Conservation (phyloP, 768 basidiomycete genomes). For the Tricholoma matsutake region DNA sequence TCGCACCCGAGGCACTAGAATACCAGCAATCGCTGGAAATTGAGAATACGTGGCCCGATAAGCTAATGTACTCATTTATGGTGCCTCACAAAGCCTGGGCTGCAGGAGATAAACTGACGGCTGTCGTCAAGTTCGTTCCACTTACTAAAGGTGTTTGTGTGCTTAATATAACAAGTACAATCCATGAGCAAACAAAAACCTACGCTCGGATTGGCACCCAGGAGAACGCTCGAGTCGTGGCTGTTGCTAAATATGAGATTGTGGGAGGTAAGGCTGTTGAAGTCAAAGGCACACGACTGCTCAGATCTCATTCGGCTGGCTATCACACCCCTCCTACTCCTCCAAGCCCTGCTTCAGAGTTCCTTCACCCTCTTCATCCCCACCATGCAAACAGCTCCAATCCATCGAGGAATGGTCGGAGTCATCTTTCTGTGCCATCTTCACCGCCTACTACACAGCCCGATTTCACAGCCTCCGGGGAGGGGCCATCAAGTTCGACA, state of each 20-base stretch:
- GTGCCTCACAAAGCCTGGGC: conserved; percentile 96
- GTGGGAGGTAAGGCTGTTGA: conserved; percentile 52
- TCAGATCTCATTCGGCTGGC: conserved; percentile 9
- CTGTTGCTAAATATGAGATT: conserved; percentile 67
- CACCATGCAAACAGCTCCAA: conserved; percentile 5
- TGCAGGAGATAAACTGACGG: conserved; percentile 80
- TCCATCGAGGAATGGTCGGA: conserved; percentile 5
- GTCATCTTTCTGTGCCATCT: not conserved
- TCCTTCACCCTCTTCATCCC: not conserved
- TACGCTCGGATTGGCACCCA: conserved; percentile 51
- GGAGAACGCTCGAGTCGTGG: conserved; percentile 59
- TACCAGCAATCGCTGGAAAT: conserved; percentile 95
- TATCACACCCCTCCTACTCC: conserved; percentile 10
- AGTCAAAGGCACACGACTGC: conserved; percentile 22
- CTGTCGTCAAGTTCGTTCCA: conserved; percentile 84
- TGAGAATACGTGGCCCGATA: conserved; percentile 96
- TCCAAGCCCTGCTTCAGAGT: conserved; percentile 6
- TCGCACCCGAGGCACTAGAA: conserved; percentile 81
- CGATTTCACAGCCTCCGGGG: not conserved
- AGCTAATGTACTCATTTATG: conserved; percentile 93
- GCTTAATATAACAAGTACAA: conserved; percentile 56
- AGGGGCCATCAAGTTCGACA: not conserved
- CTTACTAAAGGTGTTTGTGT: conserved; percentile 82
- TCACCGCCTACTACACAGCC: not conserved
- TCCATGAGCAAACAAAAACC: conserved; percentile 75